Percentiles rank a stretch among this genome's conserved stretches.
These are phyloP conservation scores for Teratosphaeria pseudoeucalypti DNA, from an alignment of 2,329 filamentous ascomycete species.

Conservation along the genomic window DNA sequence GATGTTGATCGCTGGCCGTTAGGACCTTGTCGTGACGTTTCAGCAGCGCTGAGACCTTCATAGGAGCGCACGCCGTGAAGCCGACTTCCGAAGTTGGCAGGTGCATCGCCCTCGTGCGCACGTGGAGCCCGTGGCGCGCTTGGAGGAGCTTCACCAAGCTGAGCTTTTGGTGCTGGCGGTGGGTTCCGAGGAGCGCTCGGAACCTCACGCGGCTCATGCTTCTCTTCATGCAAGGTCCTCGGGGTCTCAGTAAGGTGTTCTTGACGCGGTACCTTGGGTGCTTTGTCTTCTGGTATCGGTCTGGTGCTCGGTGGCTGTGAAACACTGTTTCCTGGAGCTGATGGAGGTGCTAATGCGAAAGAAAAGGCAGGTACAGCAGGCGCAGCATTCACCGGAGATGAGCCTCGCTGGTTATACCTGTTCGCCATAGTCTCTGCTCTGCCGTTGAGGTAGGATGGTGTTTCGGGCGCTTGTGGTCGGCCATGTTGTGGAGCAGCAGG, in stretches of 20 bases:
- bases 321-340: constrained; percentile 3
- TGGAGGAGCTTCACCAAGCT: constrained; percentile 17
- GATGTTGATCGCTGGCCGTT: constrained; percentile 12
- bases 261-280: neutral
- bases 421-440: constrained; percentile 37
- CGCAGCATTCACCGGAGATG: constrained; percentile 44
- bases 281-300: neutral
- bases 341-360: constrained; percentile 21
- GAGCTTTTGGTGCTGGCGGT: constrained; percentile 28
- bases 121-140: constrained; percentile 25
- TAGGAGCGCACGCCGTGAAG: constrained; percentile 21
- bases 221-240: neutral
- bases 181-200: constrained; percentile 30
- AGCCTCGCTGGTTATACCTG: constrained; percentile 36
- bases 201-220: constrained; percentile 9
- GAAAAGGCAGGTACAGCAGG: constrained; percentile 46
- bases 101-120: constrained; percentile 17
- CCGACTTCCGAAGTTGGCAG: constrained; percentile 12
- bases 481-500: constrained; percentile 9
- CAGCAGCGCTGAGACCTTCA: constrained; percentile 11
- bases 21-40: neutral
- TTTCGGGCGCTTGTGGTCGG: constrained; percentile 29
- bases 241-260: neutral
- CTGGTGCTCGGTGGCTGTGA: neutral
- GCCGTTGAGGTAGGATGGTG: constrained; percentile 34